These are phyloP conservation scores for Immersiella caudata DNA, from an alignment of 495 filamentous ascomycete species.

Conservation along the genomic window DNA sequence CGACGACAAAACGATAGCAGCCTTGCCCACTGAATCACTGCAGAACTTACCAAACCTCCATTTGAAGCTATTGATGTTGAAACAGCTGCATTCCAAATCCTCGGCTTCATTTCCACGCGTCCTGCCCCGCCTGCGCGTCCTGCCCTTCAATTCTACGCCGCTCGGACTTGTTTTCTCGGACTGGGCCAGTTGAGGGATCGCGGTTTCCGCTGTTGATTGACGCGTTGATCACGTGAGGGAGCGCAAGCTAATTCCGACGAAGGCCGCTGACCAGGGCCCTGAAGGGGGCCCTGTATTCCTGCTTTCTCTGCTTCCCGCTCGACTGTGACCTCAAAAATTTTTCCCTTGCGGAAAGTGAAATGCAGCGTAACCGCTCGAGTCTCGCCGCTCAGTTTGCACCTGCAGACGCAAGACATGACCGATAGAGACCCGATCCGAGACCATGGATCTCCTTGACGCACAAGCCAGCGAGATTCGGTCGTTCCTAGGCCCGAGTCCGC, in stretches of 20 bases:
- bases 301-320: background rate
- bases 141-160: background rate
- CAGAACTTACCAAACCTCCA: too few relatives aligned
- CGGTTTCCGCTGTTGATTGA: background rate
- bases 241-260: background rate
- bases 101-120: too few relatives aligned
- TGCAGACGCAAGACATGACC: background rate
- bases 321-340: background rate
- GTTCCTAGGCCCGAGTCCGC: conserved; percentile 40
- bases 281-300: background rate
- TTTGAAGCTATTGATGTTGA: too few relatives aligned
- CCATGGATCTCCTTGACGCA: conserved; percentile 58
- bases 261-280: background rate
- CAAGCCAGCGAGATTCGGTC: conserved; percentile 60
- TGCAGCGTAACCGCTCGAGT: background rate
- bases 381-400: background rate
- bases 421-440: background rate
- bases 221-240: background rate
- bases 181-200: too few relatives aligned
- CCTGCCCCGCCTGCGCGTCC: too few relatives aligned
- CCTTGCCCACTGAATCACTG: too few relatives aligned
- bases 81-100: too few relatives aligned
- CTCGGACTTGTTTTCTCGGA: background rate
- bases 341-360: background rate
- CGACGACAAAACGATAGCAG: conserved; percentile 12